Conservation (phyloP, 805 yeast species). For the Candida succiphila region DNA sequence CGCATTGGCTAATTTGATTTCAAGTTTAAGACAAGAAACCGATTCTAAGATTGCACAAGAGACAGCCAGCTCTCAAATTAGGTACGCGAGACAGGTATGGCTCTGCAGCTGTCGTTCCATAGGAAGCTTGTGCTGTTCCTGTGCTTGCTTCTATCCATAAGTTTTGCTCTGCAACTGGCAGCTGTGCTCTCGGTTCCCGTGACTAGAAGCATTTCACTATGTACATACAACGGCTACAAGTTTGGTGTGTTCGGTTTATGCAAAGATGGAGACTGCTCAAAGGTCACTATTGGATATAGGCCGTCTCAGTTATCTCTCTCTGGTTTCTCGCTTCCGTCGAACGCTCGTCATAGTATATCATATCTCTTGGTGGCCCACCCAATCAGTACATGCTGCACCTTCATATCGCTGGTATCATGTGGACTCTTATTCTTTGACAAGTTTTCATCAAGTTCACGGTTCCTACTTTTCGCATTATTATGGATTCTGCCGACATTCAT, state of each 20-base stretch:
- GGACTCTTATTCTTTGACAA: constrained; percentile 28
- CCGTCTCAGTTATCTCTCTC: constrained; percentile 20
- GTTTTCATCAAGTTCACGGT: constrained; percentile 24
- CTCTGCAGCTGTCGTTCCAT: constrained; percentile 4
- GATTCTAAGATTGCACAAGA: no score
- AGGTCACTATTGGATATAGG: constrained; percentile 33
- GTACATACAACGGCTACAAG: constrained; percentile 35
- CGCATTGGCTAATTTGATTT: no score
- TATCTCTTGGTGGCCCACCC: constrained; percentile 59
- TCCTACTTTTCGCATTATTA: constrained; percentile 41
- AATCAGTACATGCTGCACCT: constrained; percentile 46
- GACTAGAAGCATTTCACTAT: constrained; percentile 35
- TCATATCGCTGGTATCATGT: constrained; percentile 31
- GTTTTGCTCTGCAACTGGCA: constrained; percentile 48
- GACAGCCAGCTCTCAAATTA: neutral
- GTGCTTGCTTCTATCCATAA: constrained; percentile 27
- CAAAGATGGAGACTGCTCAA: constrained; percentile 27
- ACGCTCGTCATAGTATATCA: constrained; percentile 49
- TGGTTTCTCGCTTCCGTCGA: constrained; percentile 45
- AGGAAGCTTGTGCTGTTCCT: constrained; percentile 11
- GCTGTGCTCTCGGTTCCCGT: constrained; percentile 57
- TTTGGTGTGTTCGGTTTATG: constrained; percentile 74
- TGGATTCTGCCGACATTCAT: constrained; percentile 63
- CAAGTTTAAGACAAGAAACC: no score
- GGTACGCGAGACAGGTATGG: neutral